These are phyloP conservation scores for Magnaporthiopsis rhizophila DNA, from an alignment of 2,329 filamentous ascomycete genomes.

Conservation along the genomic window DNA sequence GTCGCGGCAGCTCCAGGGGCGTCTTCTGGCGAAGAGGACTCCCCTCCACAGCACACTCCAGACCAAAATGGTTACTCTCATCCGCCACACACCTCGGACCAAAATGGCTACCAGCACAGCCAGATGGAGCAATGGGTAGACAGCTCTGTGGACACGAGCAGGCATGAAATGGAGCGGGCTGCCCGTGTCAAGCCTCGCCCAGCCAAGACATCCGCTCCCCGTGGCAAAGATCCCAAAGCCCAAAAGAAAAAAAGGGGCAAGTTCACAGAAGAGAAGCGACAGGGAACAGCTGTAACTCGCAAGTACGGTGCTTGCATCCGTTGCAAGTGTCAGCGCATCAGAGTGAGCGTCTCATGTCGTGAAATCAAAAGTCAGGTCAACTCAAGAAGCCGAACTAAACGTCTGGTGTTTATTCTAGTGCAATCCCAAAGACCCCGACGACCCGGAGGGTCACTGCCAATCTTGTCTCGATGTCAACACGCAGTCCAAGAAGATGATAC, in stretches of 20 bases:
- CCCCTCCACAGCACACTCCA: neutral
- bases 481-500: slow-evolving; percentile 38
- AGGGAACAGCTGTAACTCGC: slow-evolving; percentile 27
- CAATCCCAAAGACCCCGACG: slow-evolving; percentile 18
- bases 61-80: neutral
- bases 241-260: neutral
- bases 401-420: slow-evolving; percentile 6
- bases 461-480: slow-evolving; percentile 30
- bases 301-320: slow-evolving; percentile 32
- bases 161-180: neutral
- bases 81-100: neutral
- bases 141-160: neutral
- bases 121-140: neutral
- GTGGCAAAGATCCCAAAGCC: neutral
- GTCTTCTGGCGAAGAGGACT: neutral
- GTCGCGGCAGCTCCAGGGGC: neutral
- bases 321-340: slow-evolving; percentile 35
- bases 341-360: slow-evolving; percentile 23
- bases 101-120: neutral
- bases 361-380: neutral
- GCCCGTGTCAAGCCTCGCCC: too few species aligned
- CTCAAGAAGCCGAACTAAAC: neutral
- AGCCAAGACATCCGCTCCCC: neutral
- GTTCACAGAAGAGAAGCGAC: slow-evolving; percentile 16
- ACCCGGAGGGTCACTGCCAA: slow-evolving; percentile 21